Conservation (phyloP, 352 stramenopile species). For the Sclerospora graminicola region DNA sequence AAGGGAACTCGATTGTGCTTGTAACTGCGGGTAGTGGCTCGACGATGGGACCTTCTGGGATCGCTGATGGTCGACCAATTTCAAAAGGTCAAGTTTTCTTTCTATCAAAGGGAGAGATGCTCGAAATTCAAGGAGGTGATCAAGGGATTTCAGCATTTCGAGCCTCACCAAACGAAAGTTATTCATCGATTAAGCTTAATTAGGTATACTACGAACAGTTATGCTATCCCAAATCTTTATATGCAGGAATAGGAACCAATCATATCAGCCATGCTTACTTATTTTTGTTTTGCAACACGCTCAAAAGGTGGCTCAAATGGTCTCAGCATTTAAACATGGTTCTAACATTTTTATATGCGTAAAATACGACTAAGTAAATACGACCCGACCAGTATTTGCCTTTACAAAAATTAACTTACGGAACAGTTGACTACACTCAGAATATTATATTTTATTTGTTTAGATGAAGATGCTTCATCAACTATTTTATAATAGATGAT, state of each 20-base stretch:
- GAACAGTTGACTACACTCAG: too few species aligned
- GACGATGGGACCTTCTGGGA: slow-evolving; percentile 15
- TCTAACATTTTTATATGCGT: too few species aligned
- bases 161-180: slow-evolving; percentile 42
- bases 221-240: slow-evolving; percentile 3
- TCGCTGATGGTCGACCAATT: slow-evolving; percentile 12
- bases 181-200: slow-evolving; percentile 13
- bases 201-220: slow-evolving; percentile 1
- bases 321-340: too few species aligned
- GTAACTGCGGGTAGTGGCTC: slow-evolving; percentile 29
- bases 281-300: slow-evolving; percentile 3
- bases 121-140: slow-evolving; percentile 27
- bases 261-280: slow-evolving; percentile 8
- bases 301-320: too few species aligned
- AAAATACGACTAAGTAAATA: too few species aligned
- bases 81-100: slow-evolving; percentile 46
- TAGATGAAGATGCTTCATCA: too few species aligned
- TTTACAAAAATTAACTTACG: too few species aligned
- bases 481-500: too few species aligned
- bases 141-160: slow-evolving; percentile 34
- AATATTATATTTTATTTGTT: too few species aligned
- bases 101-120: slow-evolving; percentile 29
- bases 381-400: too few species aligned
- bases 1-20: slow-evolving; percentile 45
- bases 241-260: slow-evolving; percentile 7